phyloP scores from a whole-genome alignment of 768 basidiomycete species.

The Russula dissimulans region DNA sequence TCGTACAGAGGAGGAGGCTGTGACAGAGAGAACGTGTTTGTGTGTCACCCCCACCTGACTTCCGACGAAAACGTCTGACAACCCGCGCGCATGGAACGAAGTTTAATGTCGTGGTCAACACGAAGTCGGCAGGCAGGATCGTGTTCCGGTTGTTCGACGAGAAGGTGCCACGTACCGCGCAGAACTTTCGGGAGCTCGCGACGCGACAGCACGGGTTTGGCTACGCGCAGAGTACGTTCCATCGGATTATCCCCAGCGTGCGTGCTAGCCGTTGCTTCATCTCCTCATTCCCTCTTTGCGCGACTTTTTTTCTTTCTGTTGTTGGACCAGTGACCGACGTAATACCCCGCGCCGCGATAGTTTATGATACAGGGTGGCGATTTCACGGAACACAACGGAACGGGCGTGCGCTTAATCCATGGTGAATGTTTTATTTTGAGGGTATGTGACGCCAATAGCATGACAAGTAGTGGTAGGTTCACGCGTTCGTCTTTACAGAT shows the following conservation, averaged over 20 bases:
- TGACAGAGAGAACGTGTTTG: neutral
- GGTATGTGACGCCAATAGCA: conserved; percentile 20
- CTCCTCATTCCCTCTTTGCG: no score
- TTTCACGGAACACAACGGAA: conserved; percentile 26
- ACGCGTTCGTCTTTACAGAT: conserved; percentile 22
- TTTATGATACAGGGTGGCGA: conserved; percentile 22
- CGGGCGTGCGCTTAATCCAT: conserved; percentile 33
- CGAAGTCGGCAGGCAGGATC: conserved; percentile 55
- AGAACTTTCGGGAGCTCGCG: conserved; percentile 76
- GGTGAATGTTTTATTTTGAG: conserved; percentile 28
- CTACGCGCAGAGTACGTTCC: conserved; percentile 58
- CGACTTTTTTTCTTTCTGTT: neutral
- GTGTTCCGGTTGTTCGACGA: conserved; percentile 80
- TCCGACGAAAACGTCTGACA: neutral
- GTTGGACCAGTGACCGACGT: neutral
- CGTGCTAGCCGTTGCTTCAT: conserved; percentile 2
- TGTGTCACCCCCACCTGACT: neutral
- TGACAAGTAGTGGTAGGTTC: neutral
- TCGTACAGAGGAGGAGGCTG: conserved; percentile 23
- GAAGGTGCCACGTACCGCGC: conserved; percentile 69
- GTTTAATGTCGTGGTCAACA: conserved; percentile 61
- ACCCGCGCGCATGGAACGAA: conserved; percentile 20
- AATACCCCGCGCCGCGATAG: conserved; percentile 9
- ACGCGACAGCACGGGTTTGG: conserved; percentile 61
- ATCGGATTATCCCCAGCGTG: conserved; percentile 41